Evolutionary conservation across 257 asterid genomes (phyloP).

Genomic region (Solanum microdontum): DNA sequence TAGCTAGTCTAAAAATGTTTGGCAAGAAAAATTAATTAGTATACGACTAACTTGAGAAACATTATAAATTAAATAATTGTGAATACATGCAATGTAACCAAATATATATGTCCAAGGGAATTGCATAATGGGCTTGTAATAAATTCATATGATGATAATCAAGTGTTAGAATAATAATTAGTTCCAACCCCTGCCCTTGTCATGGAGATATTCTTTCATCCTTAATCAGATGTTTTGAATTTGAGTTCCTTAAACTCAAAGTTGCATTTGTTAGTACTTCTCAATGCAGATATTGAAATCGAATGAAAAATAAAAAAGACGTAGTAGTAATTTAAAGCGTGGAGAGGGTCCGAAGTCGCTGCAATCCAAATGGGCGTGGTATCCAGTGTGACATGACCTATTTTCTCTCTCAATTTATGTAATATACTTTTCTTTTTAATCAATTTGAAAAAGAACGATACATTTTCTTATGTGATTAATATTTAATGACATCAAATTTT

Average conservation of each 20-base stretch:
- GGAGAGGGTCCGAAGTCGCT: neutral
- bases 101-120: neutral
- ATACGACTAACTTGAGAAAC: neutral
- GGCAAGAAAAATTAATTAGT: neutral
- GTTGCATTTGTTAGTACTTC: too few relatives aligned
- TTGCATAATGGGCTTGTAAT: neutral
- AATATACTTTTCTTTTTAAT: too few relatives aligned
- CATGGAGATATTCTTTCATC: too few relatives aligned
- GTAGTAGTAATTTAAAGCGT: neutral
- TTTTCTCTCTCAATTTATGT: too few relatives aligned
- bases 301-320: too few relatives aligned
- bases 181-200: too few relatives aligned
- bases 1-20: neutral
- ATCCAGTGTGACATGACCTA: neutral
- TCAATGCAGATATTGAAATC: too few relatives aligned
- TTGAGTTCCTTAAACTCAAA: rapidly evolving
- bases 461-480: too few relatives aligned
- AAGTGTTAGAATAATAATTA: neutral
- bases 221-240: too few relatives aligned
- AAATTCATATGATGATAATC: neutral
- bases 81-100: neutral
- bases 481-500: neutral
- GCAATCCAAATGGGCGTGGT: neutral
- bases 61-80: neutral
- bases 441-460: too few relatives aligned